Evolutionary conservation across 1,139 yeast genomes (phyloP).

Genomic region (Pichia sp.): DNA sequence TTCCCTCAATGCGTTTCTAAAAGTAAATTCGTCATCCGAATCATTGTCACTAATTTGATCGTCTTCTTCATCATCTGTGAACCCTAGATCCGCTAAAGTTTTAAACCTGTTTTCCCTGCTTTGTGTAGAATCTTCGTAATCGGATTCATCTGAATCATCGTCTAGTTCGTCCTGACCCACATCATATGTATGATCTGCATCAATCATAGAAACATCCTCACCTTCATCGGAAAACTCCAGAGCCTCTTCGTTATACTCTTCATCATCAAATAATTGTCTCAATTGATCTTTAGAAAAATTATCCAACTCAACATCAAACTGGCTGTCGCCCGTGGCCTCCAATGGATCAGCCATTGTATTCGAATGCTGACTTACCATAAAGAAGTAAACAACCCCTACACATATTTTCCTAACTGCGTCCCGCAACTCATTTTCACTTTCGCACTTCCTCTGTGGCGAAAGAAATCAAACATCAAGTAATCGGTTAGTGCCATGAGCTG

Average conservation of each 20-base stretch:
- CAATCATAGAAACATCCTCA: neutral
- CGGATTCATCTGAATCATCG: slow-evolving; percentile 10
- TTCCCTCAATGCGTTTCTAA: slow-evolving; percentile 55
- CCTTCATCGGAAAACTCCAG: slow-evolving; percentile 20
- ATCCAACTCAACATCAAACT: slow-evolving; percentile 15
- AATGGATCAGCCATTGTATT: slow-evolving; percentile 1
- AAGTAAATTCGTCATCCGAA: slow-evolving; percentile 37
- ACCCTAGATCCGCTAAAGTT: slow-evolving; percentile 18
- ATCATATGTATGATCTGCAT: slow-evolving; percentile 5
- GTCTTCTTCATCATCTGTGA: slow-evolving; percentile 20
- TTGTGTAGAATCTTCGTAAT: slow-evolving; percentile 14
- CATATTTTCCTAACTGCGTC: no score
- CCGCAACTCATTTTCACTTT: no score
- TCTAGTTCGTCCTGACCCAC: slow-evolving; percentile 1
- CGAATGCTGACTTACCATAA: no score
- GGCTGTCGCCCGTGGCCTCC: neutral
- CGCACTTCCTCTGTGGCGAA: no score
- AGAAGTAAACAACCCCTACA: no score
- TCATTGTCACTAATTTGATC: slow-evolving; percentile 23
- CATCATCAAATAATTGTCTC: slow-evolving; percentile 24
- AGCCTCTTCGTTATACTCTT: slow-evolving; percentile 30
- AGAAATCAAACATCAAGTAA: no score
- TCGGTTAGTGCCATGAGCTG: no score
- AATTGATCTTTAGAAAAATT: slow-evolving; percentile 22
- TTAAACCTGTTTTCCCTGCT: slow-evolving; percentile 8